Evolutionary conservation across 2,329 filamentous ascomycete species (phyloP).

Genomic region (Keithomyces neogunnii): DNA sequence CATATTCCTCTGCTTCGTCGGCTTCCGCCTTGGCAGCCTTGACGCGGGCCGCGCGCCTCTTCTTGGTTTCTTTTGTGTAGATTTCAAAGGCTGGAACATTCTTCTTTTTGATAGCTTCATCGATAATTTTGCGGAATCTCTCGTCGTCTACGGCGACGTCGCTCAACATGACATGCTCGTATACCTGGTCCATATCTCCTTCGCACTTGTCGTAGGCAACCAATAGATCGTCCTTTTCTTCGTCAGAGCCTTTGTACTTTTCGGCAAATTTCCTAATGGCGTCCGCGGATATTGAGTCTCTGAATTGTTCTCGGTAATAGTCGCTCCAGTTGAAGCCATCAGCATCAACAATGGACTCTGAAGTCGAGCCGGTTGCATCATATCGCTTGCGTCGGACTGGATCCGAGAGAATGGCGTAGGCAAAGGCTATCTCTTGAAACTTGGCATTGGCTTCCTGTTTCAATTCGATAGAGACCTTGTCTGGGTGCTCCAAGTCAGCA

Average conservation of each 20-base stretch:
- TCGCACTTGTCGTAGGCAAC: constrained; percentile 63
- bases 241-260: constrained; percentile 76
- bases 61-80: constrained; percentile 68
- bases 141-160: constrained; percentile 77
- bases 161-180: constrained; percentile 79
- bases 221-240: constrained; percentile 74
- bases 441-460: constrained; percentile 66
- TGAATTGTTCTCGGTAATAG: constrained; percentile 81
- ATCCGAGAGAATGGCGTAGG: constrained; percentile 88
- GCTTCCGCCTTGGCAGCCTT: constrained; percentile 59
- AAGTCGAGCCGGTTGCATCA: constrained; percentile 82
- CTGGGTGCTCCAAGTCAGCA: constrained; percentile 29
- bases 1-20: constrained; percentile 64
- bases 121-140: constrained; percentile 72
- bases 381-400: constrained; percentile 73
- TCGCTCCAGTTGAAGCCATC: constrained; percentile 84
- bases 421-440: constrained; percentile 89
- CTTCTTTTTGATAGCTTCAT: constrained; percentile 64
- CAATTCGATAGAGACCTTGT: constrained; percentile 64
- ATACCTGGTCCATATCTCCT: constrained; percentile 70
- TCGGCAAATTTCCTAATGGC: constrained; percentile 67
- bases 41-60: constrained; percentile 48
- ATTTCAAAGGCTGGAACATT: constrained; percentile 58
- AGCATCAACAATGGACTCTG: constrained; percentile 68
- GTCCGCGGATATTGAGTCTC: constrained; percentile 63